Evolutionary conservation across 106 monocot genomes (phyloP), one percentile per base, ranked within the genome.

Genomic region (Xerophyta viscosa): DNA sequence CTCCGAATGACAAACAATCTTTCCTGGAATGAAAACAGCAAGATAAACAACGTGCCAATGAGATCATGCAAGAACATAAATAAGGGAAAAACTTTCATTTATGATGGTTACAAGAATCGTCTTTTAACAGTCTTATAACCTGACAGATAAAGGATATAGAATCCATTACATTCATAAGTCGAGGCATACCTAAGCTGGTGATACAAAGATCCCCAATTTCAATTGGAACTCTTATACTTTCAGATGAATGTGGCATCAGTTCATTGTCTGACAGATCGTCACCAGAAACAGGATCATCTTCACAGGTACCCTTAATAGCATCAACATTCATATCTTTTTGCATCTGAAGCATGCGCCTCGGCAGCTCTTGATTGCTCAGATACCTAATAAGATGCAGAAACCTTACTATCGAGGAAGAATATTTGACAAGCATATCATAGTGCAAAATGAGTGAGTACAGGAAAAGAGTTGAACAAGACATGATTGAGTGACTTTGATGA

Each of bases 321-420:
- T 70, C 70, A 57, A 51, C 24, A 17, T 42, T 55, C 19, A 46
- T 61, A 29, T 30, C 46, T 54, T 65, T 85, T 62, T 76, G 94
- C 37, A 71, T 54, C 24, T 52, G 56, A 47, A 88, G 60, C 94
- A 96, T 96, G 41, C 55, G 76, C 24, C 69, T 54, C 49, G 96
- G 96, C 67, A 98, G 78, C 48, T 86, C 69, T 24, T 89, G 89
- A 19, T 86, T 71, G 43, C 85, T 74, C 7, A 98, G 77, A 67
- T 86, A 98, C 71, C 96, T 98, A 49, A 44, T 52, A 63, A 29
- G 2, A 63, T 0, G 22, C 18, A 2, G 41, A 9, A 18, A 33
- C 15, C 15, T 28, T 11, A 33, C 5, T 33, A 33, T 5, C 11
- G 5, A 33, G 11, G 11, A 33, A 33, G 33, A 33, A 33, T 33